Evolutionary conservation across 305 asterid species (phyloP).

Genomic region (Fraxinus sp.): DNA sequence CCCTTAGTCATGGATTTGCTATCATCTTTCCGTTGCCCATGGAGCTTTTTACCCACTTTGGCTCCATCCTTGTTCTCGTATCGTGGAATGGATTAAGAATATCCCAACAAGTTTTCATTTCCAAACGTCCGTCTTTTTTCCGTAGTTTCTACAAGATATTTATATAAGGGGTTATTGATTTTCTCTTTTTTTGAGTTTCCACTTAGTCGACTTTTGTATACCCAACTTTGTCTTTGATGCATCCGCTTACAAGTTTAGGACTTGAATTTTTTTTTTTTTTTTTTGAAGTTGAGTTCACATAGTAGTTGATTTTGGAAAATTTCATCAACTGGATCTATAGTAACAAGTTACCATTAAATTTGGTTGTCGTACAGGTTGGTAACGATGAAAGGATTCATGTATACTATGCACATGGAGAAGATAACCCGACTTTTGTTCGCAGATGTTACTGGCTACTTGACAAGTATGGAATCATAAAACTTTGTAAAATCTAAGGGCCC

Average conservation of each 20-base stretch:
- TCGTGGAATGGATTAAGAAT: neutral
- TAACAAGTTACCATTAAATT: constrained; percentile 26
- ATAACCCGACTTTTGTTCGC: constrained; percentile 84
- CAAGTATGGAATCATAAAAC: constrained; percentile 57
- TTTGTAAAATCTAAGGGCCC: constrained; percentile 6
- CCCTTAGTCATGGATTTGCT: neutral
- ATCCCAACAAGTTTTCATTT: neutral
- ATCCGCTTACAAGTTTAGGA: neutral
- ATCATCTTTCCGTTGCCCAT: neutral
- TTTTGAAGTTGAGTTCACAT: constrained; percentile 14
- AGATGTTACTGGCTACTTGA: constrained; percentile 99
- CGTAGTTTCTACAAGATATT: neutral
- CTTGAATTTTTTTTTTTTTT: neutral
- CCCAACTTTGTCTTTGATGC: constrained; percentile 8
- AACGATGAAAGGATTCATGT: constrained; percentile 95
- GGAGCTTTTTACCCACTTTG: neutral
- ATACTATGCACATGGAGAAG: constrained; percentile 98
- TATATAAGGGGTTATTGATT: neutral
- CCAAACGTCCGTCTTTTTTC: neutral
- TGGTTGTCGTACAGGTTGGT: constrained; percentile 67
- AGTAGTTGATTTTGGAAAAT: constrained; percentile 2
- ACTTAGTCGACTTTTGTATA: neutral
- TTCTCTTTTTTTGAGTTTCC: neutral
- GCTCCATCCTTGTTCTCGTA: neutral
- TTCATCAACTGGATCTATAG: constrained; percentile 23